Base-by-base conservation (phyloP, 306 rosid species). In the Vigna unguiculata region DNA sequence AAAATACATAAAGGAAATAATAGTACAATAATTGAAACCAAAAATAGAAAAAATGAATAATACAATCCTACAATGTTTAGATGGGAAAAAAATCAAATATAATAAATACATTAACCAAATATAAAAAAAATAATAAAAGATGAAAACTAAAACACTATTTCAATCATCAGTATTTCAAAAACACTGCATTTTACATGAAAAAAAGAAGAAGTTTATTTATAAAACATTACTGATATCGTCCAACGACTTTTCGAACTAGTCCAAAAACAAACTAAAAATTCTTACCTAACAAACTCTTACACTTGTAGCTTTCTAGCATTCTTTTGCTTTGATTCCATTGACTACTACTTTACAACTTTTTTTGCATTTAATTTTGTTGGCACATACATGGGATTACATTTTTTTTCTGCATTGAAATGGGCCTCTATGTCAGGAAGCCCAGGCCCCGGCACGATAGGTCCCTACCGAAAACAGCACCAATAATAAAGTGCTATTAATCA, bases 361-460 rank as follows among this genome's bases (percentile, higher is more conserved):
- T 43, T 51, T 65, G 40, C 67, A 65, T 76, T 76, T 40, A 22
- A n/a, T 41, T 65, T 25, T 53, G 21, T 36, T 64, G 53, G 43
- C 25, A 16, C n/a, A 32, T 43, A 3, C 48, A 43, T 12, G 16
- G 69, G 13, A 46, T 13, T 17, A 32, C 19, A 0, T 14, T 58
- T 25, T 19, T 58, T 25, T 74, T 32, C 20, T 55, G 79, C 36
- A 62, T 2, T 13, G 15, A 52, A 24, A 4, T 76, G 63, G 72
- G 55, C 64, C 72, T 49, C 0, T 3, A 0, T 73, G 71, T 62
- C 21, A 21, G 67, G 6, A 60, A 15, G 67, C 67, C 67, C 45
- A 60, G 43, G 66, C 20, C 64, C 62, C 32, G 4, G 30, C 9
- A 5, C 9, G 59, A 22, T 21, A 21, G 32, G 15, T 43, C 28